phyloP scores from a whole-genome alignment of 192 early-diverging fungal species.

The Oehlia diaphana region DNA sequence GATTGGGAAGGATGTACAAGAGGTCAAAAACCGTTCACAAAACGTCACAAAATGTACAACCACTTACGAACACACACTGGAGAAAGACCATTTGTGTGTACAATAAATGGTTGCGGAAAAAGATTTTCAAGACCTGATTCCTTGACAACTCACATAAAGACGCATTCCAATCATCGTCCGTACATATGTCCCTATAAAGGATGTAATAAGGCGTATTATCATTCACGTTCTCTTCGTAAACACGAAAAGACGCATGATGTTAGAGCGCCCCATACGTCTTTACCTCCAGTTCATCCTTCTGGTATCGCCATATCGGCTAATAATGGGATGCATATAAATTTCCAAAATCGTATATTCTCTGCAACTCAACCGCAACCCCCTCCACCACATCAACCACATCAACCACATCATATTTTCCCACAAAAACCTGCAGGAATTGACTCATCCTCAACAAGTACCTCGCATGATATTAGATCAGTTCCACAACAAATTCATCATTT shows the following conservation, averaged over 20 bases:
- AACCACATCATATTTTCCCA: background rate
- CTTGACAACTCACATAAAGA: constrained; percentile 55
- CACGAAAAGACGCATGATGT: constrained; percentile 46
- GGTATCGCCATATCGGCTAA: background rate
- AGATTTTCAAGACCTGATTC: constrained; percentile 52
- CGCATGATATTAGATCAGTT: background rate
- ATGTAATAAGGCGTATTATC: constrained; percentile 64
- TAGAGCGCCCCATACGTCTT: background rate
- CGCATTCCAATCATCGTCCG: constrained; percentile 57
- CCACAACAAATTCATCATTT: background rate
- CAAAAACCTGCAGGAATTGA: background rate
- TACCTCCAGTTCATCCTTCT: constrained; percentile 27
- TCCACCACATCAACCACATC: background rate
- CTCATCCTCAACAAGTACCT: background rate
- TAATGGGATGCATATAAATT: constrained; percentile 25
- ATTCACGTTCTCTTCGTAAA: constrained; percentile 61
- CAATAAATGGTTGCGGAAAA: constrained; percentile 51
- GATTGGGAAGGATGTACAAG: constrained; percentile 49
- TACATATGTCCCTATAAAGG: constrained; percentile 51
- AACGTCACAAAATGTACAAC: constrained; percentile 70
- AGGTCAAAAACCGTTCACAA: constrained; percentile 59
- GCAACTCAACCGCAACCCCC: background rate
- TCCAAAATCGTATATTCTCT: constrained; percentile 13
- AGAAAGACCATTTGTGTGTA: constrained; percentile 71
- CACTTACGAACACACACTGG: constrained; percentile 74